Conservation (phyloP, 1,139 yeast genomes). For the Pichia sp. region DNA sequence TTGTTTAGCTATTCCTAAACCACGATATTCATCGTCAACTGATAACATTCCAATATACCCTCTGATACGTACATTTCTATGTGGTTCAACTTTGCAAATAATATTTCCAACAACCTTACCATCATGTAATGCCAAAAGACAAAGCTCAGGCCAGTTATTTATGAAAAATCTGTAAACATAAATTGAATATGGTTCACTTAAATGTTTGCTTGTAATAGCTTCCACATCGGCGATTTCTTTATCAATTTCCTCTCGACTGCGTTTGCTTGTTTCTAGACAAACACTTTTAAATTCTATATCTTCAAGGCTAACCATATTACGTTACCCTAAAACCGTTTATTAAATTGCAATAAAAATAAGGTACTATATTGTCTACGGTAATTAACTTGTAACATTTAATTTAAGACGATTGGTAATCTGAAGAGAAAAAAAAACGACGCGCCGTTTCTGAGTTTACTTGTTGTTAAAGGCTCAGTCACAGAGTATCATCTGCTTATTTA, state of each 20-base stretch:
- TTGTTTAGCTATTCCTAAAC: conserved; percentile 72
- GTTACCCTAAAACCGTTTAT: no score
- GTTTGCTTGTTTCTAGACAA: conserved; percentile 18
- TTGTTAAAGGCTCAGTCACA: neutral
- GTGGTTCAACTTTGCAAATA: conserved; percentile 78
- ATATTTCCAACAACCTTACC: conserved; percentile 66
- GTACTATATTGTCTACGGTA: no score
- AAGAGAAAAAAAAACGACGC: no score
- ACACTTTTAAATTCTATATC: conserved; percentile 18
- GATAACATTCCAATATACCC: conserved; percentile 98
- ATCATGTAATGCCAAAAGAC: conserved; percentile 42
- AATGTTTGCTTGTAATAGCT: conserved; percentile 48
- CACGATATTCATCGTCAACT: conserved; percentile 64
- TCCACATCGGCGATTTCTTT: conserved; percentile 24
- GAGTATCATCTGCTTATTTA: neutral
- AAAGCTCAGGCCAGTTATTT: conserved; percentile 63
- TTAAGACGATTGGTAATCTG: no score
- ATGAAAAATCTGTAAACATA: conserved; percentile 66
- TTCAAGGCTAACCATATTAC: conserved; percentile 5
- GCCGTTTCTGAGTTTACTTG: no score
- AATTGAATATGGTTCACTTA: conserved; percentile 68
- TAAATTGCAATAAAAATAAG: no score
- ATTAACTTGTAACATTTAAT: no score
- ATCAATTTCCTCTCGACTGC: conserved; percentile 19
- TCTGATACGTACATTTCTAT: conserved; percentile 61